Evolutionary conservation across 2,329 filamentous ascomycete genomes (phyloP).

Genomic region (Alternaria sp.): DNA sequence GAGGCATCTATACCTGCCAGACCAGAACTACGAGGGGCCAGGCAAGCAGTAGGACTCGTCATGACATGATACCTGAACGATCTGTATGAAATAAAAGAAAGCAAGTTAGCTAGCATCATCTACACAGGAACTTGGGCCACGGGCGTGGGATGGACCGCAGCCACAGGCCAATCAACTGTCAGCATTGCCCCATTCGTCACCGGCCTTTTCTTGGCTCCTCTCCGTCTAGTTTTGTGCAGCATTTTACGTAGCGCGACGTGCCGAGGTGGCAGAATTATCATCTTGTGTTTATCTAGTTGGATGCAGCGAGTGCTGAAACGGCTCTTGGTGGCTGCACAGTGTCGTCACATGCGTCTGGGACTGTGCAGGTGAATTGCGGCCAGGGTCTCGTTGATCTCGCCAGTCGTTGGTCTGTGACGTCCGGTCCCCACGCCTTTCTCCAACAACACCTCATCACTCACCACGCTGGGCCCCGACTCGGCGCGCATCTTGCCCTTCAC

Average conservation of each 20-base stretch:
- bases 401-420: slow-evolving; percentile 25
- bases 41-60: slow-evolving; percentile 56
- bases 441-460: slow-evolving; percentile 33
- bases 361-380: slow-evolving; percentile 21
- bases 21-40: slow-evolving; percentile 79
- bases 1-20: slow-evolving; percentile 93
- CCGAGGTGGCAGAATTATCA: background rate
- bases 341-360: slow-evolving; percentile 12
- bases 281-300: background rate
- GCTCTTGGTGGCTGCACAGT: slow-evolving; percentile 5
- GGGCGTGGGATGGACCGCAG: slow-evolving; percentile 10
- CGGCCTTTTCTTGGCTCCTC: background rate
- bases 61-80: slow-evolving; percentile 12
- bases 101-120: background rate
- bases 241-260: slow-evolving; percentile 5
- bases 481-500: slow-evolving; percentile 13
- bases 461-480: slow-evolving; percentile 26
- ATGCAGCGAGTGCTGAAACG: background rate
- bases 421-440: slow-evolving; percentile 27
- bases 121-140: slow-evolving; percentile 10
- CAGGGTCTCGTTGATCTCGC: slow-evolving; percentile 21
- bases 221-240: background rate
- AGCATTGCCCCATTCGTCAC: slow-evolving; percentile 9
- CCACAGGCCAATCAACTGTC: slow-evolving; percentile 11
- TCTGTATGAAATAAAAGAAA: slow-evolving; percentile 2